Base-by-base conservation (phyloP, 2,329 filamentous ascomycete genomes). In the Aspergillus oerlinghausenensis region DNA sequence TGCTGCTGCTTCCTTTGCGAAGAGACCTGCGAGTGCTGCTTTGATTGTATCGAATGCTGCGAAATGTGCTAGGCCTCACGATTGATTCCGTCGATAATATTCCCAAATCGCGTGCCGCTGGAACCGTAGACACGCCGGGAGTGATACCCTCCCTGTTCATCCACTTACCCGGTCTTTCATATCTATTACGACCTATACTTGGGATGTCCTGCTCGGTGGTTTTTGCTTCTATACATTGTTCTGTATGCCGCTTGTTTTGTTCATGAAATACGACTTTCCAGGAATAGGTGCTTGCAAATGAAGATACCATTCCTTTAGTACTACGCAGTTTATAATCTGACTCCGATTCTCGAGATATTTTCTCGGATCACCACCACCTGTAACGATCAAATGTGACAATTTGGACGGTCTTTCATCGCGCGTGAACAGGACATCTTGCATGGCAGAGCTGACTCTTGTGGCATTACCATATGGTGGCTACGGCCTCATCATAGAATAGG, bases 1-100 rank as follows among this genome's bases (percentile, higher is more conserved):
- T 86, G 84, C 75, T 87, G 84, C 69, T 86, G 84, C 67, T 87
- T 84, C 71, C 77, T 87, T 28, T 85, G 82, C 65, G 84, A 86
- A 67, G 84, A 86, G 71, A 78, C 80, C 28, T 87, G 84, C 65
- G 84, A 86, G 69, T 86, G 83, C 73, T 86, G 84, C 67, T 74
- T 79, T n/a, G 84, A 86, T 4, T 85, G 83, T 70, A 81, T 81
- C 64, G 82, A 82, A 57, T 83, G 80, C 69, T 78, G 73, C 53
- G 71, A 74, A 51, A 66, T 70, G 66, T 74, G 71, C 60, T 73
- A 70, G 65, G 50, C 53, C 53, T 50, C 23, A 55, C 45, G 54
- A 64, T 59, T 58, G 51, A 67, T 60, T 65, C 65, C 52, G 53
- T 59, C 59, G 48, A 67, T 54, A 60, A 69, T 61, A 62, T 50